Conservation (phyloP, 2,329 filamentous ascomycete genomes). For the Annulohypoxylon truncatum region DNA sequence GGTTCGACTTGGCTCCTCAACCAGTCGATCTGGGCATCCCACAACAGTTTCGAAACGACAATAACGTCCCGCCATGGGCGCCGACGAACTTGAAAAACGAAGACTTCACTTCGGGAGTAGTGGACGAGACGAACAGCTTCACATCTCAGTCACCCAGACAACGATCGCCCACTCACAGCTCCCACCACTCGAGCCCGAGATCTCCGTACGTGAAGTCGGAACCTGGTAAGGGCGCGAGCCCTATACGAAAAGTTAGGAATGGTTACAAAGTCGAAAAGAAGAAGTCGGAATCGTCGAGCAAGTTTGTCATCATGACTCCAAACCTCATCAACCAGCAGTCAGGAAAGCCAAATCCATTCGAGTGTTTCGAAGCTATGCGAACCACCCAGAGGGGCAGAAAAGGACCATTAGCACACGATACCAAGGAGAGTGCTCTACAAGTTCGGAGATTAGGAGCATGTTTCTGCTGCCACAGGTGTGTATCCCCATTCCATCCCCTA, state of each 20-base stretch:
- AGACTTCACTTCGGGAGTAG: slow-evolving; percentile 49
- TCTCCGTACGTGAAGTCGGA: slow-evolving; percentile 45
- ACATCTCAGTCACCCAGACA: slow-evolving; percentile 47
- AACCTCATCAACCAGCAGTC: slow-evolving; percentile 63
- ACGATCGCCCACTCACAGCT: slow-evolving; percentile 38
- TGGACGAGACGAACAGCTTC: slow-evolving; percentile 51
- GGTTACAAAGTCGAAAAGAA: slow-evolving; percentile 60
- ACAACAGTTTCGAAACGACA: slow-evolving; percentile 52
- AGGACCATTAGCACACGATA: slow-evolving; percentile 65
- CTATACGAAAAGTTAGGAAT: slow-evolving; percentile 58
- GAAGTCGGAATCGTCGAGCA: slow-evolving; percentile 55
- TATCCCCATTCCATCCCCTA: not conserved
- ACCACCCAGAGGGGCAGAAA: slow-evolving; percentile 67
- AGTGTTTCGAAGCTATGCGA: slow-evolving; percentile 66
- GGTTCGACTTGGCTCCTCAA: slow-evolving; percentile 46
- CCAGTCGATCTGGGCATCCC: slow-evolving; percentile 54
- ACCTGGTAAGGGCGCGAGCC: slow-evolving; percentile 45
- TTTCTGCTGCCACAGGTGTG: slow-evolving; percentile 64
- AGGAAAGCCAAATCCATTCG: slow-evolving; percentile 63
- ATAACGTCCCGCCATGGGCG: slow-evolving; percentile 58
- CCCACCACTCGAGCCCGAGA: slow-evolving; percentile 45
- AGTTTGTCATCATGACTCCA: slow-evolving; percentile 68
- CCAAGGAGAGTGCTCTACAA: slow-evolving; percentile 65
- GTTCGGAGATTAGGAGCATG: slow-evolving; percentile 67
- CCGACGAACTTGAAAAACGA: slow-evolving; percentile 52